Base-by-base conservation (phyloP, 2,329 filamentous ascomycete species). In the Botryotinia convoluta region DNA sequence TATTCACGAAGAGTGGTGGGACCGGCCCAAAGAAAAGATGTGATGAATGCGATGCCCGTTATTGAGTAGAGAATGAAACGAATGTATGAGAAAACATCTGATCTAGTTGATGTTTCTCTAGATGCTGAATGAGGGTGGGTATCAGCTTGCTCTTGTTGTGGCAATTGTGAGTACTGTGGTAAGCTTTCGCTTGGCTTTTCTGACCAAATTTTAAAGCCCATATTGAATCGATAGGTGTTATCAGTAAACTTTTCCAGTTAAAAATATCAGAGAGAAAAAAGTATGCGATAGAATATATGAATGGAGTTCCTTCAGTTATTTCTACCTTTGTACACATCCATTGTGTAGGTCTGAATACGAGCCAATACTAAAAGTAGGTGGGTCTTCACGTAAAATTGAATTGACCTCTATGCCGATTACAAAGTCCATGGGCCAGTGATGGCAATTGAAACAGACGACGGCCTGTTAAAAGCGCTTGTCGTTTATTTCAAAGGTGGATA, bases 11-110 rank as follows among this genome's bases (percentile, higher is more conserved):
- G 44, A 18, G 64, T 44, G 42, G 22, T 16, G 4, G 64, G 64
- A 6, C 64, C 45, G 16, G 45, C 45, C 54, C 39, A 71, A 44
- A 64, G n/a, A 29, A 71, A 39, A 29, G 70, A 72, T 68, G 39
- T 59, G 22, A 72, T 72, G 14, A 72, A 72, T 8, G 61, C 61
- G 45, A 67, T 32, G 4, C 51, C 32, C 29, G 51, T 68, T 42
- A 67, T 37, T 12, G 62, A 35, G 48, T 72, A 72, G 16, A 67
- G 26, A 16, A 57, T n/a, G 22, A 42, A n/a, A 26, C 70, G 70
- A 59, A 68, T 60, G 14, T 60, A 60, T 59, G 35, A 48, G 20
- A 72, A 72, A 4, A 44, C 9, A 37, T 54, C 37, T 8, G 29
- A 39, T 48, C 18, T 7, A 26, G 32, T 29, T 22, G 29, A 35